Base-by-base conservation (phyloP, 768 basidiomycete genomes). In the Mycena floridula region DNA sequence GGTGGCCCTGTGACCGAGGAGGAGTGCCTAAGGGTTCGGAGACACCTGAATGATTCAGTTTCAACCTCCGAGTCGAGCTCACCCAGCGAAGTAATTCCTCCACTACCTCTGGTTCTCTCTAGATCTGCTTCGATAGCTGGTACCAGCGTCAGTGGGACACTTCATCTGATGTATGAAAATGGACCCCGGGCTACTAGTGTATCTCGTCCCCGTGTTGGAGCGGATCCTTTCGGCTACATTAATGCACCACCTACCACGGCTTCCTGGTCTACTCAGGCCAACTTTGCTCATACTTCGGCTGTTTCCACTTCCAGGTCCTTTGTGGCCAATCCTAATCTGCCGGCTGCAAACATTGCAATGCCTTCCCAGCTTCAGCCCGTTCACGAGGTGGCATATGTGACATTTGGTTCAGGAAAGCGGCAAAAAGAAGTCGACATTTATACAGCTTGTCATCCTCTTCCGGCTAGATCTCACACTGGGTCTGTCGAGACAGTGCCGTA, bases 351-450 rank as follows among this genome's bases (percentile, higher is more conserved):
- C 48, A 58, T 67, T 35, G 64, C 66, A 30, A 60, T 76, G 47
- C 66, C 70, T 12, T 66, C 70, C 2, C 74, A 76, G 18, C 72
- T 75, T 6, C 73, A 73, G 40, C 79, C 87, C 23, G 68, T 83
- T 25, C 70, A 89, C 57, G 63, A 81, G 2, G 77, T 85, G 43
- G 86, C 85, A 26, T 92, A 79, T 58, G 82, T 93, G 8, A 87
- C 90, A 1, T 89, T 94, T 53, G 90, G 90, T 20, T 82, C 91
- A 5, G 92, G 92, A 2, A 81, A 81, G 69, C 69, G 77, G 23
- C 89, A 93, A 61, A 91, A 90, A 58, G 81, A 90, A 48, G 71
- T 95, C 35, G 92, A 95, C 55, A 72, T 72, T 12, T 88, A 72
- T 58, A 88, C 84, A 0, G 81, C 88, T 0, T 70, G 71, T 35